Evolutionary conservation across 371 early-diverging fungal genomes (phyloP), one percentile per base, ranked within the genome.

Genomic region (Mortierella sp.): DNA sequence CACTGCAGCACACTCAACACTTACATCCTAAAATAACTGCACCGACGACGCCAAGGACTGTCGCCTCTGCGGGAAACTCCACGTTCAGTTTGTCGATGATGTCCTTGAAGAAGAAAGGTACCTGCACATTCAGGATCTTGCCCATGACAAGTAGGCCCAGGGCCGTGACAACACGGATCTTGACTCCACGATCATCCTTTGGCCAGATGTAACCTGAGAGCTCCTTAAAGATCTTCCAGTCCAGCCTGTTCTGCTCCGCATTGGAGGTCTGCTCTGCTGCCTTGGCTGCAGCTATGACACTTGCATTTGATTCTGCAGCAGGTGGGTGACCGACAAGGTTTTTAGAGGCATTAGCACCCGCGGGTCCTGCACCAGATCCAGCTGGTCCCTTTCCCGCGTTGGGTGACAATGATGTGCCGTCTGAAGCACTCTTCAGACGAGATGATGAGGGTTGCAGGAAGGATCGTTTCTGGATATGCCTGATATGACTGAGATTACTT

Each of bases 101-200:
- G 50, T 92, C 81, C 80, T 98, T 98, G 84, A 98, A 98, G 67
- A 93, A 88, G 50, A 95, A 90, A 0, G 99, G 99, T 24, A 98
- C 97, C 79, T 94, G 94, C 0, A 98, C 96, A 72, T 95, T 97
- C 50, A 97, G 75, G 17, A 95, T 73, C 85, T 95, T 90, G 60
- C 95, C 94, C 23, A 87, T 84, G 14, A 95, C 79, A 50, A 98
- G 85, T 28, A 97, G 83, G 21, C 85, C 71, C 34, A 98, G 62
- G 0, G 98, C 96, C 17, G 87, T 78, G 3, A 95, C 87, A 1
- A 98, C 96, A n/a, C 97, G 89, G 14, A 89, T 80, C 76, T 95
- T 95, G 6, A 90, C 88, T 4, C 87, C 82, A n/a, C 70, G 59
- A 60, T 94, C 91, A 56, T 90, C 88, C 72, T 91, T 92, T 32